Base-by-base conservation (phyloP, 768 basidiomycete genomes). In the Phlegmacium glaucopus region DNA sequence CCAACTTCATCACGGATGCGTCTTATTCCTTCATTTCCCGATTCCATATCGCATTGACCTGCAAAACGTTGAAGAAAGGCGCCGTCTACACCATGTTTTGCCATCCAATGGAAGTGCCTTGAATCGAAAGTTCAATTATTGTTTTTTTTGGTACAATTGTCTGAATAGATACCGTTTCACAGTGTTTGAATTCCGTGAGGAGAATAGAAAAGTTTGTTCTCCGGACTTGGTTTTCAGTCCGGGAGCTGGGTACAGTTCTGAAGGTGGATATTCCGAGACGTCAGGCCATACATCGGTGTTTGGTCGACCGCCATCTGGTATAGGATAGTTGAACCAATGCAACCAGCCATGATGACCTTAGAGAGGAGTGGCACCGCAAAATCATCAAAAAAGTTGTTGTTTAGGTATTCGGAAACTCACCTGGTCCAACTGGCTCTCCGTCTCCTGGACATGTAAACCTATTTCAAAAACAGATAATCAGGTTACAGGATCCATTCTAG, bases 21-120 rank as follows among this genome's bases (percentile, higher is more conserved):
- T 52, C 76, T 69, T 15, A 88, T 77, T 3, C 78, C 85, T n/a
- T 76, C 66, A 45, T 77, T 78, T 1, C 74, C 72, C 0, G 69
- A 69, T 7, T 75, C 71, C 28, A 80, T 66, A 57, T 89, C 86
- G 35, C 80, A 82, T 58, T 88, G 77, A 2, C 80, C 76, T 1
- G 77, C 77, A 59, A 90, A 91, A 3, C 90, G 81, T 62, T 92
- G 90, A 15, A 92, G 61, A 61, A 92, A 90, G 2, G 78, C 87
- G 10, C 90, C 90, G 50, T 91, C 87, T 32, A 93, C 78, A 38
- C 83, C 82, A 52, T 88, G 83, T 53, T 79, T 69, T 5, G 87
- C 87, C 90, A 93, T 92, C 89, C 87, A 89, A 54, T 78, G 76
- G 61, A 88, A 88, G 60, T 90, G 87, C 30, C 82, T 76, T 22